These are phyloP conservation scores for Pholiota molesta DNA, from an alignment of 768 basidiomycete species.

Conservation along the genomic window DNA sequence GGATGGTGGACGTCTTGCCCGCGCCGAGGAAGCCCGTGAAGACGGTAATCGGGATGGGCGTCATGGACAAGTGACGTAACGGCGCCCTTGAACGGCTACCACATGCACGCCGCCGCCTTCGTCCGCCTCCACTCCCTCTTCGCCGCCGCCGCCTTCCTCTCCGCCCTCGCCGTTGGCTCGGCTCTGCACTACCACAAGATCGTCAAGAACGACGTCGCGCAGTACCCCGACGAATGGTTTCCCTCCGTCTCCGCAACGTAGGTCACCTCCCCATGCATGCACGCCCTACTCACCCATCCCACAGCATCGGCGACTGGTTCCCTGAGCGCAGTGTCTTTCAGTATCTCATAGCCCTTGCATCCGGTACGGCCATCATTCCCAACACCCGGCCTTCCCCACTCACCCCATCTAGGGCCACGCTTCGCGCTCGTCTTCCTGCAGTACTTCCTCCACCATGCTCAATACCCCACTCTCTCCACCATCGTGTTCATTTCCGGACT, in stretches of 20 bases:
- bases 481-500: slow-evolving; percentile 65
- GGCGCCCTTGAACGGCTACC: not conserved
- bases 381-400: not conserved
- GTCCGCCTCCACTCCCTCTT: slow-evolving; percentile 68
- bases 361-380: slow-evolving; percentile 45
- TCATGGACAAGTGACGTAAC: slow-evolving; percentile 17
- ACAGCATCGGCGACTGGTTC: slow-evolving; percentile 89
- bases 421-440: slow-evolving; percentile 67
- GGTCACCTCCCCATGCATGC: slow-evolving; percentile 27
- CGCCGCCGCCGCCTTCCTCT: slow-evolving; percentile 63
- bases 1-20: slow-evolving; percentile 80
- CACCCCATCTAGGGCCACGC: slow-evolving; percentile 59
- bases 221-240: slow-evolving; percentile 88
- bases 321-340: slow-evolving; percentile 87
- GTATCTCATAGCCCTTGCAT: slow-evolving; percentile 83
- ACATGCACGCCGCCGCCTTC: slow-evolving; percentile 54
- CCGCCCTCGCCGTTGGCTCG: slow-evolving; percentile 66
- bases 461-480: slow-evolving; percentile 44
- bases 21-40: slow-evolving; percentile 94
- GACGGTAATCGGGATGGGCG: slow-evolving; percentile 82
- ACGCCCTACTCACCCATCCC: not conserved
- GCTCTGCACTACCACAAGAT: slow-evolving; percentile 80
- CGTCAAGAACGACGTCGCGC: slow-evolving; percentile 82
- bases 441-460: slow-evolving; percentile 57
- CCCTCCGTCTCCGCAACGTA: slow-evolving; percentile 88